Base-by-base conservation (phyloP, 768 basidiomycete species). In the Paxillus involutus region DNA sequence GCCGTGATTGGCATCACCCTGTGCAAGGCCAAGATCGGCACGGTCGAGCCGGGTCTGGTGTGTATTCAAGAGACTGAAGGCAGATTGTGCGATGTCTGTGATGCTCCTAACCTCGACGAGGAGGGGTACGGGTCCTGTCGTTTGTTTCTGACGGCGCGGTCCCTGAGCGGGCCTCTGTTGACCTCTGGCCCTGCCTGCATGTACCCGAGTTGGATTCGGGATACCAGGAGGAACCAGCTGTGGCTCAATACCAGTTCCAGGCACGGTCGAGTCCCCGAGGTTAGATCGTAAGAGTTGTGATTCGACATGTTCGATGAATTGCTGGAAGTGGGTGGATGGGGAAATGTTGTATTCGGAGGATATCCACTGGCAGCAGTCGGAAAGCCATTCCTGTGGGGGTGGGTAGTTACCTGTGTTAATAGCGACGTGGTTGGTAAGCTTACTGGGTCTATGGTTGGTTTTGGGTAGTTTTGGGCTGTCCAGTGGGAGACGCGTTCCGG, bases 51-150 rank as follows among this genome's bases (percentile, higher is more conserved):
- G 78, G 12, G 84, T 82, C 49, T 83, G 77, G 19, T 88, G 79
- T 21, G 82, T 79, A 60, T 89, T 89, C 55, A 87, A 79, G 16
- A 97, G 77, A 48, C 76, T 83, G 63, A 92, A 90, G 0, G 94
- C 95, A 59, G 93, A 93, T 42, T 81, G 73, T 0, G 87, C 91
- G 19, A 97, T 86, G 52, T 98, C 95, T 16, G 84, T 90, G n/a
- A 96, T 80, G 13, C 81, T 77, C 16, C 75, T 71, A 26, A 97
- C 80, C 63, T 97, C 88, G 10, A 94, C 86, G 36, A 92, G 81
- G 32, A 90, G 70, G 1, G 87, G 83, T 19, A 46, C 57, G 6
- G 74, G 57, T 6, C 78, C 77, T 2, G 62, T 61, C 13, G 75
- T 56, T 47, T 42, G 46, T 51, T 43, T 64, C 50, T 52, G 60